Evolutionary conservation across 2,329 filamentous ascomycete species (phyloP).

Genomic region (Cercospora zeina): DNA sequence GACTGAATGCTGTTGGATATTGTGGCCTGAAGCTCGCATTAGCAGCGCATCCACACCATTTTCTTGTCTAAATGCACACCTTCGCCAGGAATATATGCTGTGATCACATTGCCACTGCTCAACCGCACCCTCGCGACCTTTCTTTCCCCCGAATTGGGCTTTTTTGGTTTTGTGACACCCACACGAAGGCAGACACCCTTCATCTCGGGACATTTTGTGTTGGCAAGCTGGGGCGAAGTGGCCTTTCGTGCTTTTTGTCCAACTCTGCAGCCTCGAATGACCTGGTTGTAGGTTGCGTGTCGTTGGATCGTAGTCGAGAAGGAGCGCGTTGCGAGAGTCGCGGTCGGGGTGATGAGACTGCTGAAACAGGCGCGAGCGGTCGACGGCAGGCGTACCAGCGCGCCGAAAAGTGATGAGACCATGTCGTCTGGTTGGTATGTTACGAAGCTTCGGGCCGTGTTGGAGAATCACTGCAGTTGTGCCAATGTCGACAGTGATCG

Average conservation of each 20-base stretch:
- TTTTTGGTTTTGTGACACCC: conserved; percentile 92
- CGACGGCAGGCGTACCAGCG: conserved; percentile 42
- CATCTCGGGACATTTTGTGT: conserved; percentile 67
- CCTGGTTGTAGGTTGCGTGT: conserved; percentile 54
- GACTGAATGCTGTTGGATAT: conserved; percentile 97
- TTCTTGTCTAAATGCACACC: conserved; percentile 49
- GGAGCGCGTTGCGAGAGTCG: conserved; percentile 35
- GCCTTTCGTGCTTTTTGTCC: conserved; percentile 79
- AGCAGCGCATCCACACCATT: conserved; percentile 23
- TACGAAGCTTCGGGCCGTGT: neutral
- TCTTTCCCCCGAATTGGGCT: conserved; percentile 95
- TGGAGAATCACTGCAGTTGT: conserved; percentile 2
- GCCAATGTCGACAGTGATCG: conserved; percentile 8
- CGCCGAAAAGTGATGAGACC: conserved; percentile 44
- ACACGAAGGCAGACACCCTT: conserved; percentile 97
- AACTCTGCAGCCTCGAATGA: conserved; percentile 69
- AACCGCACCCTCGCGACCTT: conserved; percentile 92
- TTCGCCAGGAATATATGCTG: conserved; percentile 94
- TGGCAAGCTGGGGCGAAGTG: conserved; percentile 77
- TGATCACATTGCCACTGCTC: conserved; percentile 82
- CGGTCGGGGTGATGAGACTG: conserved; percentile 29
- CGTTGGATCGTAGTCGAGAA: conserved; percentile 44
- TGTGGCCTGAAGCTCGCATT: conserved; percentile 64
- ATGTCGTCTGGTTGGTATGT: conserved; percentile 31
- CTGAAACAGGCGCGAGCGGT: conserved; percentile 34